Base-by-base conservation (phyloP, 106 monocot genomes). In the Dendrobium huoshanense region DNA sequence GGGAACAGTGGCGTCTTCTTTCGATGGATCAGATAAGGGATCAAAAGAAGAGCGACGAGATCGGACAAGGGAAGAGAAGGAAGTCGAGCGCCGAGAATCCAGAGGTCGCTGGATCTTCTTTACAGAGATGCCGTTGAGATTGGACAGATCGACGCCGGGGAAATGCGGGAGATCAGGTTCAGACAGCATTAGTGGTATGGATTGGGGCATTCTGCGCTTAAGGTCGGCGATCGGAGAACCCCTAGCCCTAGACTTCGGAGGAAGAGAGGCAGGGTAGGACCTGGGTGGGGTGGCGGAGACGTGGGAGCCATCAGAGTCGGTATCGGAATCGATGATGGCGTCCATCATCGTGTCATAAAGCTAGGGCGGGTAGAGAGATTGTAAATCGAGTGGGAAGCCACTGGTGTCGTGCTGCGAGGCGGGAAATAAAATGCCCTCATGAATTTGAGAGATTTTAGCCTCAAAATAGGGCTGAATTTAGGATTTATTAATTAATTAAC, bases 271-370 rank as follows among this genome's bases (percentile, higher is more conserved):
- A 42, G 20, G 54, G 37, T 82, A 9, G 68, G 10, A 22, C 51
- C 74, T 64, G 48, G 82, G 87, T 31, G 87, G 80, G n/a, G 79
- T 77, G 80, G 86, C 75, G 77, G 93, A 89, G 84, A 89, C 40
- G 87, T 89, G 84, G 33, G 91, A 94, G 58, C 80, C 94, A 77
- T 85, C 92, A 72, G 95, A 88, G 70, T 95, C 92, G 40, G 94
- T 90, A 42, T 84, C 89, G 65, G 80, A 85, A 67, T 83, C 83
- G 44, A 43, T 51, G 51, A 51, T 51, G 51, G 13, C 51, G 51
- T 51, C 51, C 51, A 51, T 51, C 51, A 51, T 45, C 51, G 13
- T 15, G 51, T 31, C 31, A 31, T 31, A 31, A 31, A 31, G 31
- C 31, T 31, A 31, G 31, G 31, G 31, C 31, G 31, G 31, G 31